Percentiles rank a stretch among this genome's conserved stretches.
Conservation (phyloP, 1,139 yeast species). For the Trichomonascaceae sp. region DNA sequence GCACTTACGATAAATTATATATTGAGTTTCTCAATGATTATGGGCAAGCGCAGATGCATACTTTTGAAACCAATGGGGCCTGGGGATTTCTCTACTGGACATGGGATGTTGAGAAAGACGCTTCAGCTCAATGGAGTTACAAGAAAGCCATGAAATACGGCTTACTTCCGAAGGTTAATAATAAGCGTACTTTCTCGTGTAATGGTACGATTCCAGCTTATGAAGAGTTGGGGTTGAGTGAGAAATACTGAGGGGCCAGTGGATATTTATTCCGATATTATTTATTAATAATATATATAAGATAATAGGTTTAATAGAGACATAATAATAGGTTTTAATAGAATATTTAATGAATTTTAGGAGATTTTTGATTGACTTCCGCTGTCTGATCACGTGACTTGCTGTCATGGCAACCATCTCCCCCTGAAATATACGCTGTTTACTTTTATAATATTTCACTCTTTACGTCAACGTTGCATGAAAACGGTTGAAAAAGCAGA, state of each 20-base stretch:
- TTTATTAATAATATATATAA: background rate
- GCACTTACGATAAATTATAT: constrained; percentile 25
- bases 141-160: constrained; percentile 30
- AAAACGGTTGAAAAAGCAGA: background rate
- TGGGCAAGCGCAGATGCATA: constrained; percentile 33
- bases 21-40: constrained; percentile 27
- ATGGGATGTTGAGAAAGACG: constrained; percentile 32
- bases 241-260: constrained; percentile 17
- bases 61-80: constrained; percentile 29
- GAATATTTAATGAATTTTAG: too few species aligned
- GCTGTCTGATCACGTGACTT: too few species aligned
- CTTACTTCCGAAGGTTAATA: constrained; percentile 29
- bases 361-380: too few species aligned
- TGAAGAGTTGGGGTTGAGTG: constrained; percentile 27
- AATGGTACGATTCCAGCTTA: constrained; percentile 25
- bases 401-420: background rate
- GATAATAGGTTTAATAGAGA: too few species aligned
- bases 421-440: background rate
- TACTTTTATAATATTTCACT: background rate
- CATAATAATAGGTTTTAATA: too few species aligned
- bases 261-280: background rate
- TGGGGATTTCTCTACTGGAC: constrained; percentile 36
- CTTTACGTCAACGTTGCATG: background rate
- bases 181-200: constrained; percentile 27
- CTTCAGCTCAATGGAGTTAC: constrained; percentile 33